phyloP scores from a whole-genome alignment of 495 filamentous ascomycete genomes.

The Penicillium bovifimosum region DNA sequence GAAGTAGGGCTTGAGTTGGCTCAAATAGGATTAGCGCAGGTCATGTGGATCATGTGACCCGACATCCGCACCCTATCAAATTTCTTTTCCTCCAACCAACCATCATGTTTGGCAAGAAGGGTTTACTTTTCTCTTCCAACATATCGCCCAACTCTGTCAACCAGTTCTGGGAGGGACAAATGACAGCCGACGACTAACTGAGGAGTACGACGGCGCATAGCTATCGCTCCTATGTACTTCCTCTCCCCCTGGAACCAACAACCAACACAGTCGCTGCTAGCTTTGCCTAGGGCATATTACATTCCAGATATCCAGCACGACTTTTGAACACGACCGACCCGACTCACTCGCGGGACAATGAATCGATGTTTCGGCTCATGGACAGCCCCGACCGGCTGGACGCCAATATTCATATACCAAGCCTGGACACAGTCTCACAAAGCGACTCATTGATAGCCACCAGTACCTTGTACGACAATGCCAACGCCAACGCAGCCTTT shows the following conservation, averaged over 20 bases:
- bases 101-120: not conserved
- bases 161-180: no score
- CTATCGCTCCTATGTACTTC: not conserved
- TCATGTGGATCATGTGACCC: not conserved
- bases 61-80: not conserved
- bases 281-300: not conserved
- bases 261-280: not conserved
- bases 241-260: not conserved
- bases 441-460: not conserved
- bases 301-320: not conserved
- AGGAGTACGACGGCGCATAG: not conserved
- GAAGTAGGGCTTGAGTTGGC: conserved; percentile 6
- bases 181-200: no score
- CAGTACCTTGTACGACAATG: not conserved
- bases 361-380: conserved; percentile 3
- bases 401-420: not conserved
- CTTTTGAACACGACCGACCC: not conserved
- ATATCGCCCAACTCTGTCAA: no score
- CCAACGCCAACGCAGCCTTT: no score
- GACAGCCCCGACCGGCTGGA: not conserved
- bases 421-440: not conserved
- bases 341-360: not conserved
- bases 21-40: not conserved
- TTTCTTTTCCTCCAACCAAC: not conserved
- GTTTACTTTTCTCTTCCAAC: not conserved